A percentile compares a stretch with the other conserved stretches of the same genome.
Evolutionary conservation across 2,329 filamentous ascomycete genomes (phyloP).

Genomic region (Phyllosticta paracitricarpa): DNA sequence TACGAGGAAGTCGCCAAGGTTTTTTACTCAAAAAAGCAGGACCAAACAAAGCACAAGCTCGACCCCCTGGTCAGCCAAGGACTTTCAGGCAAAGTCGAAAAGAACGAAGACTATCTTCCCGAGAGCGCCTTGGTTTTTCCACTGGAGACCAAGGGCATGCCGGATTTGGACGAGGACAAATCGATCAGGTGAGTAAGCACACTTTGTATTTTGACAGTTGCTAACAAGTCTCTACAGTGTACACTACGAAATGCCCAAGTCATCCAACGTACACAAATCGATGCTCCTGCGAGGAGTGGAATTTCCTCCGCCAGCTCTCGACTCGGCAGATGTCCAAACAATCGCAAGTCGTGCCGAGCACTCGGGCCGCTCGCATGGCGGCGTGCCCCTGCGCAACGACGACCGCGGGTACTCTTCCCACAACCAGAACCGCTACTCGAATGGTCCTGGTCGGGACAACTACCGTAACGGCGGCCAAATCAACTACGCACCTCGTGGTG

Average conservation of each 20-base stretch:
- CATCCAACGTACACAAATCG: slow-evolving; percentile 71
- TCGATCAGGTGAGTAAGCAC: slow-evolving; percentile 62
- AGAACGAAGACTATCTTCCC: slow-evolving; percentile 74
- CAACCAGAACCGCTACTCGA: slow-evolving; percentile 11
- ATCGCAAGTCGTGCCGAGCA: slow-evolving; percentile 56
- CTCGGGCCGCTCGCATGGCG: slow-evolving; percentile 60
- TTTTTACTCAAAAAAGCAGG: slow-evolving; percentile 88
- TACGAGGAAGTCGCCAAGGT: slow-evolving; percentile 76
- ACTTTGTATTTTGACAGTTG: background rate
- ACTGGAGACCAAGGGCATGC: slow-evolving; percentile 60
- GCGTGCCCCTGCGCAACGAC: slow-evolving; percentile 48
- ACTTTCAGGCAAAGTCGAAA: slow-evolving; percentile 69
- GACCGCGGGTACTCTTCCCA: slow-evolving; percentile 30
- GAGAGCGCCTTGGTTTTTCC: slow-evolving; percentile 74
- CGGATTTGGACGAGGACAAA: slow-evolving; percentile 71
- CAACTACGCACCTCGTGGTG: slow-evolving; percentile 5
- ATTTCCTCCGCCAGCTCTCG: slow-evolving; percentile 61
- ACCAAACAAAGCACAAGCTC: slow-evolving; percentile 55
- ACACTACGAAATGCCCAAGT: slow-evolving; percentile 70
- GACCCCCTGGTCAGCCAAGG: slow-evolving; percentile 68
- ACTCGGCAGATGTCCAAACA: slow-evolving; percentile 63
- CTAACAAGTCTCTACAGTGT: slow-evolving; percentile 49
- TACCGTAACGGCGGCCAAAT: slow-evolving; percentile 17
- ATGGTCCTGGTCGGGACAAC: slow-evolving; percentile 16
- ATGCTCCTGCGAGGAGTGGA: slow-evolving; percentile 83